Conservation (phyloP, 73 alveolate genomes). For the Paramecium sonneborni region DNA sequence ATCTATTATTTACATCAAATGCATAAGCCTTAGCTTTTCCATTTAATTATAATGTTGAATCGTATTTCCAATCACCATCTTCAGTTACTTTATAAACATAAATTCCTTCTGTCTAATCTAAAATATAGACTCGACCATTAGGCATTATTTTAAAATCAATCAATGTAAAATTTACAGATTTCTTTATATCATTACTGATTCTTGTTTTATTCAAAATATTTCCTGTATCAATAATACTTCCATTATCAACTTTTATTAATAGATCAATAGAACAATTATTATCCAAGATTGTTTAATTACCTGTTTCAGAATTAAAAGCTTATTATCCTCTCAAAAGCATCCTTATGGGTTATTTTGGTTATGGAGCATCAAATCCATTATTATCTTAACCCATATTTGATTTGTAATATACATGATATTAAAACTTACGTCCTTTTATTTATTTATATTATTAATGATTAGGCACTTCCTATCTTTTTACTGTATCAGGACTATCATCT, state of each 20-base stretch:
- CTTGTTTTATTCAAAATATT: neutral
- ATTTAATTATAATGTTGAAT: neutral
- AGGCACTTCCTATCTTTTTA: neutral
- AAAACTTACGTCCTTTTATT: neutral
- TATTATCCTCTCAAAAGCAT: conserved; percentile 2
- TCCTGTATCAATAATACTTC: neutral
- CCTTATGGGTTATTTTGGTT: neutral
- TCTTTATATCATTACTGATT: neutral
- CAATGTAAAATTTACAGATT: neutral
- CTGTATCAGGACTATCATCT: neutral
- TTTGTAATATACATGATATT: conserved; percentile 12
- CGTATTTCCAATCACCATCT: neutral
- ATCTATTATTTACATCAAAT: neutral
- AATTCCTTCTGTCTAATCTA: conserved; percentile 11
- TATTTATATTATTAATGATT: neutral
- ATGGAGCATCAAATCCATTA: neutral
- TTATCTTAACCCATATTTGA: neutral
- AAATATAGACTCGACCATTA: neutral
- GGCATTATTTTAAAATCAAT: conserved; percentile 9
- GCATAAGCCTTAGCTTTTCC: conserved; percentile 17
- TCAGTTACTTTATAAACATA: neutral
- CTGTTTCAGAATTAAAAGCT: neutral
- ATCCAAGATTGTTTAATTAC: neutral
- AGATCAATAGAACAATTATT: neutral
- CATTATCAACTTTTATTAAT: neutral